A percentile compares a stretch with the other conserved stretches of the same genome.
Evolutionary conservation across 1,284 basidiomycete genomes (phyloP).

Genomic region (Trametes hirsuta): DNA sequence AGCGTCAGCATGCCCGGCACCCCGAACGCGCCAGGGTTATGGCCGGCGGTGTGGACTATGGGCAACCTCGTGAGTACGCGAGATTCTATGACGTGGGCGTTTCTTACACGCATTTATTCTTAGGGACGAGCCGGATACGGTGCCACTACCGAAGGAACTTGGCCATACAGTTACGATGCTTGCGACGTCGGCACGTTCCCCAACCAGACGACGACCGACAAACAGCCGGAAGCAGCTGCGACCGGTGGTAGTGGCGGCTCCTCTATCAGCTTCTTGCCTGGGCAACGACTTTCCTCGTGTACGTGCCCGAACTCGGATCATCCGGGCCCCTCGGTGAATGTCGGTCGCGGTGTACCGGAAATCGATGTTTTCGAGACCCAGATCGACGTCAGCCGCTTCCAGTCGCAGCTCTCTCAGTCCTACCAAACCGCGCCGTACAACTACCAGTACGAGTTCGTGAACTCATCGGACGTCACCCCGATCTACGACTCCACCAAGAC

Average conservation of each 20-base stretch:
- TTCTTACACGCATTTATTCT: constrained; percentile 40
- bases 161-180: constrained; percentile 84
- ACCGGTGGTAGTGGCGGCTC: constrained; percentile 53
- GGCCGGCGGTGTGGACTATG: constrained; percentile 60
- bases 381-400: constrained; percentile 38
- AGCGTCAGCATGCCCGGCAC: constrained; percentile 82
- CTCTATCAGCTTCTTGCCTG: constrained; percentile 53
- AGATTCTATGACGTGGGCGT: constrained; percentile 32
- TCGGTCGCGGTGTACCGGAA: constrained; percentile 64
- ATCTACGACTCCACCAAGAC: constrained; percentile 58
- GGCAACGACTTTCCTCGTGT: constrained; percentile 57
- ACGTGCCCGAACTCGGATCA: constrained; percentile 64
- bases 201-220: constrained; percentile 66
- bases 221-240: constrained; percentile 52
- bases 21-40: constrained; percentile 67
- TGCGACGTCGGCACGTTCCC: constrained; percentile 88
- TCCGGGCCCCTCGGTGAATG: constrained; percentile 56
- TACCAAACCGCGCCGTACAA: constrained; percentile 84
- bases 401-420: constrained; percentile 76
- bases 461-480: constrained; percentile 54
- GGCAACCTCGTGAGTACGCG: constrained; percentile 47
- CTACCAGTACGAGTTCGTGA: constrained; percentile 63
- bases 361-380: constrained; percentile 73
- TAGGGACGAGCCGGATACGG: constrained; percentile 63
- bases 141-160: constrained; percentile 59